Percentiles rank a stretch among this genome's conserved stretches.
phyloP scores from a whole-genome alignment of 176 grass and related monocot genomes.

The Panicum miliaceum region DNA sequence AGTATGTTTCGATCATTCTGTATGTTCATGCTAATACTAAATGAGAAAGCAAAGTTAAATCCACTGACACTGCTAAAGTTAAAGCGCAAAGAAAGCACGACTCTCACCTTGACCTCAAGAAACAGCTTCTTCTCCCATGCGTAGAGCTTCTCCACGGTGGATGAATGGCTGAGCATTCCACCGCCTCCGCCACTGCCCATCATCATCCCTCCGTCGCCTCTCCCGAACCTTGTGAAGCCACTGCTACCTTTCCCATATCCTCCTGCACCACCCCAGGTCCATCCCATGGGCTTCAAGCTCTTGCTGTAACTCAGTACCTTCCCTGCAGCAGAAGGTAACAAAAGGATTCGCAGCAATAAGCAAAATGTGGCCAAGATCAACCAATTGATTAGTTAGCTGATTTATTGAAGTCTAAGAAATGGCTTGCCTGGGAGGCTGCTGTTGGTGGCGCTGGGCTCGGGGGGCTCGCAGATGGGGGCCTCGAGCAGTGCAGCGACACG shows the following conservation, averaged over 20 bases:
- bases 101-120: constrained; percentile 88
- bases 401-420: neutral
- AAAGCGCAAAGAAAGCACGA: constrained; percentile 25
- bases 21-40: constrained; percentile 11
- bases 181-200: constrained; percentile 49
- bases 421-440: constrained; percentile 52
- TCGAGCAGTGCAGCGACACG: constrained; percentile 80
- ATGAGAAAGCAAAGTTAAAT: constrained; percentile 30
- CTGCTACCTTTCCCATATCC: constrained; percentile 45
- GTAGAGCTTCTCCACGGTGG: constrained; percentile 96
- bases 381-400: neutral
- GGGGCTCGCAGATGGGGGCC: constrained; percentile 74
- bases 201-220: constrained; percentile 42
- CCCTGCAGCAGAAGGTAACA: constrained; percentile 44
- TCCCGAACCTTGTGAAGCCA: constrained; percentile 56
- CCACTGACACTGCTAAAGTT: constrained; percentile 3
- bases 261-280: constrained; percentile 52
- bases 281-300: constrained; percentile 74
- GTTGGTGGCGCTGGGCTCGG: constrained; percentile 34
- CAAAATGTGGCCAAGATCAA: constrained; percentile 32
- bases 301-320: constrained; percentile 82
- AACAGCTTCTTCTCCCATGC: constrained; percentile 99
- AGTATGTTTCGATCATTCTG: constrained; percentile 36
- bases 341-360: neutral
- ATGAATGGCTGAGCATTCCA: constrained; percentile 68